These are phyloP conservation scores for Dorcoceras hygrometricum DNA, from an alignment of 257 asterid species.

Conservation along the genomic window DNA sequence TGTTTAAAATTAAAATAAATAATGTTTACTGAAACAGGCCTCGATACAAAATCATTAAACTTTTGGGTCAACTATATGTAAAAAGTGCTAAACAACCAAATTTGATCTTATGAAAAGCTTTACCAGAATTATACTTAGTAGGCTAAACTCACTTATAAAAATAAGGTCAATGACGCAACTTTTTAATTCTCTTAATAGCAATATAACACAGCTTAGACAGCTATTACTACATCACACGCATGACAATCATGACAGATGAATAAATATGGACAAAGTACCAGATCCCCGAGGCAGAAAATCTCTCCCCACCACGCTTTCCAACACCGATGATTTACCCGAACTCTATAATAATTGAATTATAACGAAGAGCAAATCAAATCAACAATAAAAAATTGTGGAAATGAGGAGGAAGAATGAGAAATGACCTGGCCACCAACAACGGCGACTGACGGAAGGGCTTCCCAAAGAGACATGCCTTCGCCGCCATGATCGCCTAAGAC, in stretches of 20 bases:
- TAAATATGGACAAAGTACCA: constrained; percentile 36
- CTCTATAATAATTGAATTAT: constrained; percentile 43
- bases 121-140: background rate
- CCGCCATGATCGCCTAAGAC: constrained; percentile 99
- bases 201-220: background rate
- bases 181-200: background rate
- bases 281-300: constrained; percentile 99
- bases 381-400: background rate
- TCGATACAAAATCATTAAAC: background rate
- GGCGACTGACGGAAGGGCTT: constrained; percentile 98
- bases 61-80: background rate
- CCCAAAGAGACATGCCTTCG: constrained; percentile 97
- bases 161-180: background rate
- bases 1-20: background rate
- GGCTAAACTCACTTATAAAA: background rate
- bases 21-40: background rate
- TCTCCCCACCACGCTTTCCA: constrained; percentile 96
- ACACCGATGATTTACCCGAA: constrained; percentile 93
- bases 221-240: constrained; percentile 18
- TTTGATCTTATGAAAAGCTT: background rate
- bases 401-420: background rate
- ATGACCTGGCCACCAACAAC: constrained; percentile 98
- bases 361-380: background rate
- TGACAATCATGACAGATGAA: background rate
- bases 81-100: background rate